Evolutionary conservation across 2,329 filamentous ascomycete genomes (phyloP).

Genomic region (Fusarium bactridioides): DNA sequence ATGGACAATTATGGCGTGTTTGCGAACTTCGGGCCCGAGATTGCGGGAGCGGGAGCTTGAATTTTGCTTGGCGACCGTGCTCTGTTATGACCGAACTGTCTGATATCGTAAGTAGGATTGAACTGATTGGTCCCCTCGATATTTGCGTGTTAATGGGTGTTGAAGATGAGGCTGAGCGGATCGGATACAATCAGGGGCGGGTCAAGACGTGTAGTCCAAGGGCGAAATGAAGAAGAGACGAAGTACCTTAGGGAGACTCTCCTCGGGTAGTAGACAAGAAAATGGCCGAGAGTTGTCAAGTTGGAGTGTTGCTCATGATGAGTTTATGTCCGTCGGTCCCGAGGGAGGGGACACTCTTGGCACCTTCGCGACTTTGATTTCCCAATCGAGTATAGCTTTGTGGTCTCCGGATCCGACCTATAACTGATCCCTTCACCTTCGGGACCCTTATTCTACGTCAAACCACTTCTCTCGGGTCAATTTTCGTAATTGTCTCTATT

Average conservation of each 20-base stretch:
- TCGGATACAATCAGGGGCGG: not conserved
- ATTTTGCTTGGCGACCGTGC: constrained; percentile 14
- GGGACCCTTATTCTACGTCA: constrained; percentile 4
- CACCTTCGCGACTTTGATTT: constrained; percentile 1
- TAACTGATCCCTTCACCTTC: constrained; percentile 6
- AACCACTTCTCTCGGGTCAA: constrained; percentile 7
- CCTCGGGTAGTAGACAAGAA: constrained; percentile 4
- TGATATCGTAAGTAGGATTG: not conserved
- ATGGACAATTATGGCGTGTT: not conserved
- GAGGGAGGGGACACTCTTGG: constrained; percentile 22
- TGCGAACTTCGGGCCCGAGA: constrained; percentile 31
- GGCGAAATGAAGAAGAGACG: not conserved
- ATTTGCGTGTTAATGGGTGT: not conserved
- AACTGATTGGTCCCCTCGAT: constrained; percentile 2
- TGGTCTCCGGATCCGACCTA: constrained; percentile 32
- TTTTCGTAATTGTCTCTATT: not conserved
- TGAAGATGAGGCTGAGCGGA: not conserved
- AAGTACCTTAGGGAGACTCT: not conserved
- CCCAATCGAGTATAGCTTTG: constrained; percentile 33
- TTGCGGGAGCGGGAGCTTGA: constrained; percentile 2
- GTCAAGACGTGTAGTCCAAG: not conserved
- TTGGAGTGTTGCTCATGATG: constrained; percentile 4
- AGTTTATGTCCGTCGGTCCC: constrained; percentile 38
- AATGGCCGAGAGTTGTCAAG: constrained; percentile 9
- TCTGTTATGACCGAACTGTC: not conserved